Evolutionary conservation across 73 alveolate species (phyloP).

Genomic region (Effrenium voratum): DNA sequence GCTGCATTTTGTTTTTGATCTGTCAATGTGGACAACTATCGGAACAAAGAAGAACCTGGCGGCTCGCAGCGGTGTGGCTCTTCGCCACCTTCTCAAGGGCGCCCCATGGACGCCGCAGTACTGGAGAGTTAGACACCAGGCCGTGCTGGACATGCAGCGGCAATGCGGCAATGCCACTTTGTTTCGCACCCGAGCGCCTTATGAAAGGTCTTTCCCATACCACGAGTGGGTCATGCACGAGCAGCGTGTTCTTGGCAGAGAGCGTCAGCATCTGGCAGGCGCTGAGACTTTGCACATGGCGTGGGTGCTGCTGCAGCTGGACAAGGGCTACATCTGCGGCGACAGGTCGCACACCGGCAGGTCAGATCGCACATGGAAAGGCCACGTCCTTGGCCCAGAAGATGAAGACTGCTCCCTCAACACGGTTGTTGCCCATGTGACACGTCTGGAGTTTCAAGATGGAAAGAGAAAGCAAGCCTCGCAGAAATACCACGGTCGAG

Average conservation of each 20-base stretch:
- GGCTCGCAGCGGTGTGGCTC: background rate
- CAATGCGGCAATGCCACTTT: background rate
- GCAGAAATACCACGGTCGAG: slow-evolving; percentile 29
- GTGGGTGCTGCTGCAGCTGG: background rate
- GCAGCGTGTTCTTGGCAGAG: background rate
- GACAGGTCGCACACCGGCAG: background rate
- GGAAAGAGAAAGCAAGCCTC: slow-evolving; percentile 1
- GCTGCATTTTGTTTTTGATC: background rate
- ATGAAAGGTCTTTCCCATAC: background rate
- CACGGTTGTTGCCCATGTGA: background rate
- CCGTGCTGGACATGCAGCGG: background rate
- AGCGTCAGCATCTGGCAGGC: slow-evolving; percentile 6
- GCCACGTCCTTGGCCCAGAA: background rate
- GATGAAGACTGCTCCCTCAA: background rate
- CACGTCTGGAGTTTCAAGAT: background rate
- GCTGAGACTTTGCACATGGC: slow-evolving; percentile 14
- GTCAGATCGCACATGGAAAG: background rate
- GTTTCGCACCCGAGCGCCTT: background rate
- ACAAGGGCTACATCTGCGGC: background rate
- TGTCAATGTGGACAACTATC: too few relatives aligned
- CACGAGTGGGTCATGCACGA: background rate
- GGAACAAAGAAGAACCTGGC: background rate
- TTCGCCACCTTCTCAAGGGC: background rate
- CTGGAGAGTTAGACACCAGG: slow-evolving; percentile 5
- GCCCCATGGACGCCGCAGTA: background rate